Percentiles rank a stretch among this genome's conserved stretches.
phyloP scores from a whole-genome alignment of 148 eudicot genomes.

The Fagopyrum tataricum region DNA sequence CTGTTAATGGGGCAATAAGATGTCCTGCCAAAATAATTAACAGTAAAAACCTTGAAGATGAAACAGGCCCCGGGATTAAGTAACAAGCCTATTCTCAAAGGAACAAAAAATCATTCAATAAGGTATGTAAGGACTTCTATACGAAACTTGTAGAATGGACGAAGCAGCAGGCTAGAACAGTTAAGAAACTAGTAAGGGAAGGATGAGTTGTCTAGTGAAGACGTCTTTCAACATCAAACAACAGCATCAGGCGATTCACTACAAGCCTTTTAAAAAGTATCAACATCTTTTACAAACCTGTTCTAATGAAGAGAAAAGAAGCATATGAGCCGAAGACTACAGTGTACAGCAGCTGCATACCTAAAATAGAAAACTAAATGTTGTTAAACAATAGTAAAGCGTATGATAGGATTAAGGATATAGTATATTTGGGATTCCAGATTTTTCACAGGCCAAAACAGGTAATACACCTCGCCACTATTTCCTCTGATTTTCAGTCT shows the following conservation, averaged over 20 bases:
- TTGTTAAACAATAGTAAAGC: neutral
- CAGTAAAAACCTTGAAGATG: neutral
- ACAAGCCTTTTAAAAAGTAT: neutral
- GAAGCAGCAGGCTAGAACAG: neutral
- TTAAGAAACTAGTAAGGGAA: neutral
- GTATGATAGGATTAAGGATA: neutral
- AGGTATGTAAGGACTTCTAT: neutral
- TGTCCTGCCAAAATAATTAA: constrained; percentile 48
- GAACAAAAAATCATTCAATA: too few relatives aligned
- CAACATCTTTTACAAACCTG: constrained; percentile 38
- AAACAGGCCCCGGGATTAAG: neutral
- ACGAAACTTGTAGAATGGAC: neutral
- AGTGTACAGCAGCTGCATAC: constrained; percentile 90
- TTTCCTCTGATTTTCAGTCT: neutral
- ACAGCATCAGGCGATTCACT: neutral
- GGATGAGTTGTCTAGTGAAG: neutral
- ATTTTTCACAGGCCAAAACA: neutral
- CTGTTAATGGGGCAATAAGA: constrained; percentile 69
- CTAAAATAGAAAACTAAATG: constrained; percentile 24
- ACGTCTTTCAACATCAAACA: neutral
- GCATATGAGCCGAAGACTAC: constrained; percentile 85
- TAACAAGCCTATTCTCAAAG: too few relatives aligned
- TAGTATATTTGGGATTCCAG: neutral
- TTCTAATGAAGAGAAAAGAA: constrained; percentile 71
- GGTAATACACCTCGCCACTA: neutral